Conservation (phyloP, 2,329 filamentous ascomycete genomes). For the Colletotrichum sp. region DNA sequence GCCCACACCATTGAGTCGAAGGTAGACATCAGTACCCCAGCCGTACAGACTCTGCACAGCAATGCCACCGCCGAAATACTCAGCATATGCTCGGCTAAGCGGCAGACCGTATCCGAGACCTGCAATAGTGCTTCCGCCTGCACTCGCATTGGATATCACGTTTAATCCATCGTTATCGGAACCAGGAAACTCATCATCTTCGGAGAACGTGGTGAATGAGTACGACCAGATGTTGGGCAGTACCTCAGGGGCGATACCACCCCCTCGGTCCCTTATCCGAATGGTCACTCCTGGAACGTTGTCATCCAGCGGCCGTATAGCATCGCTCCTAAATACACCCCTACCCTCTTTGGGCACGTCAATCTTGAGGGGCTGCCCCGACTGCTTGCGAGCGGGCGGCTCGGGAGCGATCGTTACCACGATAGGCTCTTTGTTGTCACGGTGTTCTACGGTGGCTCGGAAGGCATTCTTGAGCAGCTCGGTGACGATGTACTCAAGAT, state of each 20-base stretch:
- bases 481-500: slow-evolving; percentile 96
- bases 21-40: slow-evolving; percentile 80
- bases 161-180: slow-evolving; percentile 70
- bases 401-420: slow-evolving; percentile 90
- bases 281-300: slow-evolving; percentile 88
- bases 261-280: slow-evolving; percentile 92
- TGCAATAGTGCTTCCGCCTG: slow-evolving; percentile 83
- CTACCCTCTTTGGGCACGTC: slow-evolving; percentile 39
- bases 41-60: slow-evolving; percentile 94
- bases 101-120: slow-evolving; percentile 93
- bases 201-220: slow-evolving; percentile 93
- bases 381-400: slow-evolving; percentile 42
- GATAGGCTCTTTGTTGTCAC: slow-evolving; percentile 79
- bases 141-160: slow-evolving; percentile 74
- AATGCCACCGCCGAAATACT: slow-evolving; percentile 97
- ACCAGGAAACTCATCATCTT: slow-evolving; percentile 49
- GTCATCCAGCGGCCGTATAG: slow-evolving; percentile 64
- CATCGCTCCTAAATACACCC: slow-evolving; percentile 46
- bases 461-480: slow-evolving; percentile 98
- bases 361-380: slow-evolving; percentile 33
- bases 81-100: slow-evolving; percentile 89
- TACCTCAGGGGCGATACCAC: slow-evolving; percentile 86
- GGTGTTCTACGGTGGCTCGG: slow-evolving; percentile 86
- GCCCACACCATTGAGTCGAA: slow-evolving; percentile 67
- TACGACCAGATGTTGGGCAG: slow-evolving; percentile 94